Evolutionary conservation across 352 stramenopile species (phyloP), one percentile per base, ranked within the genome.

Genomic region (Aphanomyces stellatus): DNA sequence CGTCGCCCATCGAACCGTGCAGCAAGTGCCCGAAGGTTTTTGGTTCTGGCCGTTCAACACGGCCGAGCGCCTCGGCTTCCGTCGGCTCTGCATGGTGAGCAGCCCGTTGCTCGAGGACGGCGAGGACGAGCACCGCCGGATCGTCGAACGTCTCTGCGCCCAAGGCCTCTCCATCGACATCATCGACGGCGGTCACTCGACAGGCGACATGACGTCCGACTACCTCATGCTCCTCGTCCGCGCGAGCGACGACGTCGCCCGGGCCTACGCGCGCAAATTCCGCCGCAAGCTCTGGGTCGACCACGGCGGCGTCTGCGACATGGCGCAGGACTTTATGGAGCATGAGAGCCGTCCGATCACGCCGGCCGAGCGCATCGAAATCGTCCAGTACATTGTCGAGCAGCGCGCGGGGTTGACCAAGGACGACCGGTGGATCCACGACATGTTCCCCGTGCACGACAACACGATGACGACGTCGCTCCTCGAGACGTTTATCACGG

Each of bases 381-480:
- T 93, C 60, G 86, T 93, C 34, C 82, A 93, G 67, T 81, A 91
- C 63, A 87, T 91, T 66, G 87, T 93, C 49, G 49, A 57, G 11
- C 19, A 34, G 8, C 49, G 49, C 72, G 85, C 60, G 85, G 88
- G 68, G 81, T 49, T 67, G 31, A 35, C 7, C 22, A 35, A n/a
- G 57, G n/a, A 31, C 19, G 65, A 73, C 48, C 76, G 71, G 1
- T 74, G 81, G 53, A 74, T 76, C 1, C 74, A 85, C 31, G 78
- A 77, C 49, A 84, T 93, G 25, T 93, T 93, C 65, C 81, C 85
- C 0, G 82, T 93, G 46, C 85, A 93, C 63, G 82, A 93, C 40
- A 74, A 80, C 3, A 65, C 72, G 15, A 82, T 82, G 33, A 93
- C 90, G 62, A 69, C 83, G 59, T 84, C 88, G 53, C 72, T 93